Evolutionary conservation across 2,329 filamentous ascomycete species (phyloP), one percentile per base, ranked within the genome.

Genomic region (Penicillium glabrum): DNA sequence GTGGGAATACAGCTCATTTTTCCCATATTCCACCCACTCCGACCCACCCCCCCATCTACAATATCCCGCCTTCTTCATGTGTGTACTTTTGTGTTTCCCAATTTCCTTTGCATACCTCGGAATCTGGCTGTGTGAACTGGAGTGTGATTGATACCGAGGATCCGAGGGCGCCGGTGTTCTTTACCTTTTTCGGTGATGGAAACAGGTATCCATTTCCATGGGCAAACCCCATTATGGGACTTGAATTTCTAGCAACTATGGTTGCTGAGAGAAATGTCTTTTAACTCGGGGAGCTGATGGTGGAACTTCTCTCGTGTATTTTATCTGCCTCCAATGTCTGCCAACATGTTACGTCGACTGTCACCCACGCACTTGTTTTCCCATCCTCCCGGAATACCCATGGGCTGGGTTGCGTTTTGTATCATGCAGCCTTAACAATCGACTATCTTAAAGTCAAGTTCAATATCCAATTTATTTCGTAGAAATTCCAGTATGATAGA

Each of bases 61-160:
- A 43, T 51, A 41, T 41, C 23, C 37, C 48, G 33, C 37, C 46
- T 48, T 29, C 46, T 62, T 53, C 55, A 48, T 56, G 60, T 57
- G 58, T 58, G 54, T 62, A 58, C 50, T 62, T 56, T 54, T 59
- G 46, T 46, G 35, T 44, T 51, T 48, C 35, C 31, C 19, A 19
- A 35, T 35, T 35, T 43, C 45, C 7, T 51, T 51, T 51, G 49
- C 49, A 51, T 51, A 39, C 39, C 49, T 37, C 33, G 43, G 50
- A 41, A 46, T 46, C 27, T 53, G 43, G 50, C 51, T 54, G 19
- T 47, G n/a, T 46, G 51, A 48, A 35, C 29, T 46, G 45, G 44
- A 29, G n/a, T 24, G 33, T 23, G 33, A 50, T 39, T 27, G 16
- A 41, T 50, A 41, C 39, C 39, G 39, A 41, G 23, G 47, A 41